phyloP scores from a whole-genome alignment of 2,329 filamentous ascomycete species.

The Nemania sp. region DNA sequence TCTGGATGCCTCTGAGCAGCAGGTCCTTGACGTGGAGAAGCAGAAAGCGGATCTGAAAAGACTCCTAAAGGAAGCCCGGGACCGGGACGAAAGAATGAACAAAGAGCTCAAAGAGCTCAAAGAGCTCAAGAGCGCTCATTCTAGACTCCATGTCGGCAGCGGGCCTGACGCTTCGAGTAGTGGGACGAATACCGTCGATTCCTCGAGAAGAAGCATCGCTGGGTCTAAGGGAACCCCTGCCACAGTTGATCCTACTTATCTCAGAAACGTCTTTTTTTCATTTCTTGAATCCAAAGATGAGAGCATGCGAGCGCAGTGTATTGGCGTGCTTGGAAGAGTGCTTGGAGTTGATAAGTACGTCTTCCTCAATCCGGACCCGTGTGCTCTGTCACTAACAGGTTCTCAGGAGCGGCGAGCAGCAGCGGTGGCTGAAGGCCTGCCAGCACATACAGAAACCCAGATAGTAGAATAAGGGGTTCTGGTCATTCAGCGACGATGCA shows the following conservation, averaged over 20 bases:
- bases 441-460: constrained; percentile 46
- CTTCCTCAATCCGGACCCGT: background rate
- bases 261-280: constrained; percentile 81
- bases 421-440: constrained; percentile 84
- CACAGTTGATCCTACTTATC: constrained; percentile 61
- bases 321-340: constrained; percentile 77
- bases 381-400: constrained; percentile 10
- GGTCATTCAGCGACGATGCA: background rate
- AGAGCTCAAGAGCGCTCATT: constrained; percentile 59
- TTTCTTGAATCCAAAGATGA: constrained; percentile 82
- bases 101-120: constrained; percentile 73
- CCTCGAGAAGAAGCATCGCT: constrained; percentile 50
- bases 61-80: constrained; percentile 76
- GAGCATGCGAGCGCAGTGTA: constrained; percentile 73
- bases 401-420: constrained; percentile 70
- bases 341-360: constrained; percentile 76
- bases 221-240: constrained; percentile 35
- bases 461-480: constrained; percentile 25
- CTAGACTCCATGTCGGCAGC: constrained; percentile 45
- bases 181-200: constrained; percentile 51
- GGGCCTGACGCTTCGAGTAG: constrained; percentile 42
- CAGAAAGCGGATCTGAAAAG: constrained; percentile 77
- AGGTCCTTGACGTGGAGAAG: constrained; percentile 81
- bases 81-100: constrained; percentile 77
- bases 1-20: constrained; percentile 84